These are phyloP conservation scores for Silene vulgaris DNA, from an alignment of 179 eudicot genomes.

Conservation along the genomic window DNA sequence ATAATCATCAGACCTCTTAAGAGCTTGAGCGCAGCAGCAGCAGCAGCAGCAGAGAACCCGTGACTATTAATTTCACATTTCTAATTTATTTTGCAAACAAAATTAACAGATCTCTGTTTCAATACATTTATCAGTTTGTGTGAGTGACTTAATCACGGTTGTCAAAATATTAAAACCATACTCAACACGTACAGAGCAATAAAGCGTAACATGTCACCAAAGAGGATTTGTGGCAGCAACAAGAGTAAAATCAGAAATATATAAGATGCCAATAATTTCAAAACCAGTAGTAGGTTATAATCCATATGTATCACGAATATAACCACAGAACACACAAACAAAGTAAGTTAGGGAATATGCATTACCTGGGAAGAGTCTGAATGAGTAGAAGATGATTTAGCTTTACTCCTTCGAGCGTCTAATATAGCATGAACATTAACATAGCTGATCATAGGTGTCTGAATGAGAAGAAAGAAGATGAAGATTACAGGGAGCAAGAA, in stretches of 20 bases:
- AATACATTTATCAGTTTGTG: neutral
- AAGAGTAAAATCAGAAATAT: neutral
- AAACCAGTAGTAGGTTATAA: too few species aligned
- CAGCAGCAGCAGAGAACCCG: neutral
- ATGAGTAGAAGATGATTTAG: conserved; percentile 64
- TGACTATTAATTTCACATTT: neutral
- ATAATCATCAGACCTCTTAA: neutral
- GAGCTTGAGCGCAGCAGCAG: neutral
- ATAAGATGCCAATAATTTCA: too few species aligned
- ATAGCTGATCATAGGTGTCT: conserved; percentile 97
- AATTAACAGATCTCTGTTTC: neutral
- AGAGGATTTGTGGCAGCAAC: neutral
- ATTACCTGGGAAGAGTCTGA: conserved; percentile 68
- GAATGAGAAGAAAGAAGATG: conserved; percentile 21
- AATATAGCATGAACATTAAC: conserved; percentile 92
- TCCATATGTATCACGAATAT: neutral
- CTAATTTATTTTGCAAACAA: neutral
- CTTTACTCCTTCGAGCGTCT: conserved; percentile 82
- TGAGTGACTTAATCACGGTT: neutral
- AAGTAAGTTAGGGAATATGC: neutral
- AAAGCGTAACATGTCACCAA: neutral
- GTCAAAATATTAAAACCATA: neutral
- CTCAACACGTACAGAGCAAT: neutral
- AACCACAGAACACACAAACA: neutral
- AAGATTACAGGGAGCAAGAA: neutral